Evolutionary conservation across 2,329 filamentous ascomycete species (phyloP), one percentile per base, ranked within the genome.

Genomic region (Colletotrichum liriopes): DNA sequence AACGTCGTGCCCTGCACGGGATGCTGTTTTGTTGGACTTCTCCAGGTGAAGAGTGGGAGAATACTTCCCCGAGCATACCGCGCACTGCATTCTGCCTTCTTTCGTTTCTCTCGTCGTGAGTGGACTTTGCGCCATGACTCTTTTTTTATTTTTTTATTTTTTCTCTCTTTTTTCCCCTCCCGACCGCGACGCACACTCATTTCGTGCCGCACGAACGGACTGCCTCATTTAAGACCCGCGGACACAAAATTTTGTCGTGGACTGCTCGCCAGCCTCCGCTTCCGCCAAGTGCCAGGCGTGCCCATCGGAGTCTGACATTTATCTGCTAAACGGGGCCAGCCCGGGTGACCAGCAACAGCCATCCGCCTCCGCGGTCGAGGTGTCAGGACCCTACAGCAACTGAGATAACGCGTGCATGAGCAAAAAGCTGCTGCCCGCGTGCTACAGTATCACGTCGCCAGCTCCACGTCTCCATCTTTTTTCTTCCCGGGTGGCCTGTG

Each of bases 1-100:
- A 67, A 37, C 65, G 56, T 52, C 58, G 39, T 41, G 65, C 65
- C 65, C 55, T 62, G 65, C 56, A 60, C 20, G 51, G 58, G 35
- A 59, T 29, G 56, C 23, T 47, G 62, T 56, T 66, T 37, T 35
- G 23, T 41, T 64, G 26, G 58, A 41, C 35, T 60, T 32, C 37
- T 52, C 49, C 49, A 20, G 18, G 32, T 37, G 12, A 4, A 5
- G 29, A 18, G 18, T 45, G 18, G 52, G 18, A 4, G 18, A 18
- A 14, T 7, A 52, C 29, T 20, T 66, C 54, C 29, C 6, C 35
- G 47, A 49, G 11, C 23, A 20, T 12, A 32, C 29, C 29, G 18
- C 29, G 18, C 29, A 54, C 9, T 5, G 26, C 3, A 32, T 54
- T 2, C n/a, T 20, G 26, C 3, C 20, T 54, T 2, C n/a, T 20